Evolutionary conservation across 1,284 basidiomycete genomes (phyloP), one percentile per base, ranked within the genome.

Genomic region (Tilletia walkeri): DNA sequence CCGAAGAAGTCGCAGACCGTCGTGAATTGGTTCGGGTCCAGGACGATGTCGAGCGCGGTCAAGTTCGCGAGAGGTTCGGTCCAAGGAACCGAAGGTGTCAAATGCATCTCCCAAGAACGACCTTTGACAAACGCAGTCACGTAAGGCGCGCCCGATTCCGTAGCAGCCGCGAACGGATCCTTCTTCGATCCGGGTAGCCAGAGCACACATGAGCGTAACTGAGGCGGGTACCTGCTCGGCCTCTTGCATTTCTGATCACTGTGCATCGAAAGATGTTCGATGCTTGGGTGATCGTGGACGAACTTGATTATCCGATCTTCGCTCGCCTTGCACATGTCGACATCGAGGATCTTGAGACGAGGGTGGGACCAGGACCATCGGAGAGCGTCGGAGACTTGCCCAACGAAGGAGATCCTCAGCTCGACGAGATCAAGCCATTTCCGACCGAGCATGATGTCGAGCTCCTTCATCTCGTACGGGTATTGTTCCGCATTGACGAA

Each of bases 341-440:
- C 59, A 4, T 63, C 59, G 16, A 63, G 36, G 3, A 63, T 41
- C 36, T 39, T 38, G 2, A 63, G 59, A 6, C 36, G 30, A 1
- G 59, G 59, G 36, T 63, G 59, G 5, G 34, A 38, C 59, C 59
- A 63, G 12, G 34, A 36, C 59, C 59, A 63, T 20, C 39, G 38
- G 59, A 63, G 59, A 3, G 38, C 59, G 36, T 63, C 59, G 1
- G 59, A 63, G 6, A 38, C 14, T 34, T 63, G 12, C 10, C 34
- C 59, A 14, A 16, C 30, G 34, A 9, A 39, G 50, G 7, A 53
- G 34, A 63, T 63, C 36, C 59, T 34, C 4, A 63, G 59, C 59
- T 63, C 59, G 4, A 6, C 36, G 14, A 63, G 36, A 41, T 63
- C 59, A 38, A 63, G 59, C 59, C 59, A 63, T 16, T 63, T 63